Conservation (phyloP, 1,284 basidiomycete genomes). For the Cryptococcus maquisensis region DNA sequence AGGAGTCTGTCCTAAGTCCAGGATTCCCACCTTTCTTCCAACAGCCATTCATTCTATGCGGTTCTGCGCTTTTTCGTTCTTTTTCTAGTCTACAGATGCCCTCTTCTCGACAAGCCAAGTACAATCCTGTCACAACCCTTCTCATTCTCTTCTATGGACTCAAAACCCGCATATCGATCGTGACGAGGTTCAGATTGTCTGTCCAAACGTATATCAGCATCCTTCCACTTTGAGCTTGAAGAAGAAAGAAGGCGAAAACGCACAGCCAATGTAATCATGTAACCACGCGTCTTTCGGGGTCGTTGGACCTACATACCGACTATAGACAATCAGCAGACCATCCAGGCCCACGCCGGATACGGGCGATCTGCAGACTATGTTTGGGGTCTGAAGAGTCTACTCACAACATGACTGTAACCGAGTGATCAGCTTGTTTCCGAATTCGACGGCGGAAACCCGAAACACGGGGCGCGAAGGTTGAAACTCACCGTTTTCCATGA, state of each 20-base stretch:
- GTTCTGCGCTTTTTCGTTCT: too few species aligned
- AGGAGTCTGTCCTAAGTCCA: too few species aligned
- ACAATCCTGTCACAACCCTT: too few species aligned
- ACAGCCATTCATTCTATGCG: too few species aligned
- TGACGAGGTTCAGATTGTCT: conserved; percentile 19
- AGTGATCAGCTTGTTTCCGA: too few species aligned
- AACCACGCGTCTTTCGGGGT: conserved; percentile 26
- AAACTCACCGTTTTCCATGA: conserved; percentile 15
- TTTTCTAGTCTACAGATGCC: too few species aligned
- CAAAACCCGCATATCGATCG: conserved; percentile 11
- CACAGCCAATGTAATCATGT: conserved; percentile 36
- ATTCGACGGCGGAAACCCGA: too few species aligned
- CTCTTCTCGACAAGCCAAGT: too few species aligned
- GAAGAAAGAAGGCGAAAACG: conserved; percentile 6
- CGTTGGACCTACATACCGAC: conserved; percentile 27
- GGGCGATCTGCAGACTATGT: background rate
- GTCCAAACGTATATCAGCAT: background rate
- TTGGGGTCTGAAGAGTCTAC: background rate
- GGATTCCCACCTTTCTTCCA: too few species aligned
- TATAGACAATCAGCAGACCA: conserved; percentile 1
- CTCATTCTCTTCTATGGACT: too few species aligned
- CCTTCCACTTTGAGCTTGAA: background rate
- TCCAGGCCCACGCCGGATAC: background rate
- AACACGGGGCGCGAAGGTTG: too few species aligned
- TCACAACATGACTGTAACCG: background rate